A percentile compares a stretch with the other conserved stretches of the same genome.
These are phyloP conservation scores for Astrocystis sublimbata DNA, from an alignment of 495 filamentous ascomycete species.

Conservation along the genomic window DNA sequence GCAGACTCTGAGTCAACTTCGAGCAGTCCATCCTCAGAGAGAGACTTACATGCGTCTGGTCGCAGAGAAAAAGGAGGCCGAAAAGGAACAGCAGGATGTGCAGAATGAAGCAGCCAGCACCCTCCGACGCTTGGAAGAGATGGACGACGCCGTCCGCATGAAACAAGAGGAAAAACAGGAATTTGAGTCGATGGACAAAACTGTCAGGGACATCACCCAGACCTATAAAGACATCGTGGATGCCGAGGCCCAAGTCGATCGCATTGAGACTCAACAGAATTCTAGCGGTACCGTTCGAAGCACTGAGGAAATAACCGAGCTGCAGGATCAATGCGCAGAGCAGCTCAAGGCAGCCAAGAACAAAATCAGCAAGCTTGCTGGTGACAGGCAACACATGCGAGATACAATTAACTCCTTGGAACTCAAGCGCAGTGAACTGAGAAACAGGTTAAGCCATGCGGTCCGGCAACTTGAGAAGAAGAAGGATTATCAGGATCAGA, in stretches of 20 bases:
- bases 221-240: slow-evolving; percentile 68
- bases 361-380: slow-evolving; percentile 60
- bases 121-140: slow-evolving; percentile 66
- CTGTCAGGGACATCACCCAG: slow-evolving; percentile 73
- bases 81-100: slow-evolving; percentile 59
- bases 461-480: slow-evolving; percentile 78
- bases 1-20: slow-evolving; percentile 56
- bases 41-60: slow-evolving; percentile 71
- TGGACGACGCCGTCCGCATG: slow-evolving; percentile 69
- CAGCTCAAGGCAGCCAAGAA: slow-evolving; percentile 63
- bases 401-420: slow-evolving; percentile 68
- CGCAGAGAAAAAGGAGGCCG: slow-evolving; percentile 68
- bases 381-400: slow-evolving; percentile 70
- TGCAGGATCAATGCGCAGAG: slow-evolving; percentile 68
- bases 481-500: slow-evolving; percentile 60
- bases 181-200: slow-evolving; percentile 71
- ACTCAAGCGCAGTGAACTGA: slow-evolving; percentile 67
- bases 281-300: slow-evolving; percentile 63
- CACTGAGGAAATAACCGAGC: slow-evolving; percentile 79
- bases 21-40: slow-evolving; percentile 62
- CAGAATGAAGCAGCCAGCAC: slow-evolving; percentile 58
- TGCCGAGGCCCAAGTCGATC: slow-evolving; percentile 67
- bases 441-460: slow-evolving; percentile 66
- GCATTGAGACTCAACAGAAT: slow-evolving; percentile 69
- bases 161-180: slow-evolving; percentile 67